Evolutionary conservation across 1,284 basidiomycete species (phyloP).

Genomic region (Veloporphyrellus conicus): DNA sequence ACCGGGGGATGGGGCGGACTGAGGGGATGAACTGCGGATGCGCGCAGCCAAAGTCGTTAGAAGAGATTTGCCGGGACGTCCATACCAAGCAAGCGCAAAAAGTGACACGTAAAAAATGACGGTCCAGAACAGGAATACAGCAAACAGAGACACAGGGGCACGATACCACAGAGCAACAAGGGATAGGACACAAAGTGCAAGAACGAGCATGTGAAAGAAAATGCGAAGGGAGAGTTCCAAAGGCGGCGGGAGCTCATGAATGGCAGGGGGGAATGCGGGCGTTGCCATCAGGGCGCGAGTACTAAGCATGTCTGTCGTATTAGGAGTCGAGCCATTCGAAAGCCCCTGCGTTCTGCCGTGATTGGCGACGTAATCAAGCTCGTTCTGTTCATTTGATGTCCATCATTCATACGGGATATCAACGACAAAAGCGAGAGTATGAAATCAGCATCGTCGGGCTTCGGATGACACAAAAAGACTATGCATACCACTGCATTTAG

Average conservation of each 20-base stretch:
- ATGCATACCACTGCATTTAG: constrained; percentile 59
- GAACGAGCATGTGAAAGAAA: constrained; percentile 53
- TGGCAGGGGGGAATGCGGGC: constrained; percentile 24
- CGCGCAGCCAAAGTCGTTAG: constrained; percentile 49
- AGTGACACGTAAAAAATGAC: constrained; percentile 54
- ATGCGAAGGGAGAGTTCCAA: constrained; percentile 45
- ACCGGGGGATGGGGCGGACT: constrained; percentile 23
- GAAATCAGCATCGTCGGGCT: constrained; percentile 15
- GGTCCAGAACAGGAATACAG: constrained; percentile 60
- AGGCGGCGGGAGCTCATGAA: constrained; percentile 40
- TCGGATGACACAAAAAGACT: constrained; percentile 16
- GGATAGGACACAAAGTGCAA: constrained; percentile 55
- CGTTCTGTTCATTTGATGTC: constrained; percentile 46
- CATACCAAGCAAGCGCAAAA: constrained; percentile 52
- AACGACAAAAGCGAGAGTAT: constrained; percentile 9
- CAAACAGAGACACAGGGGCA: constrained; percentile 54
- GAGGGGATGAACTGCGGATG: constrained; percentile 36
- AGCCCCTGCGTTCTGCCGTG: constrained; percentile 45
- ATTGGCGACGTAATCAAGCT: constrained; percentile 54
- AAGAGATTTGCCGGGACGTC: constrained; percentile 53
- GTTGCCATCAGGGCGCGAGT: constrained; percentile 39
- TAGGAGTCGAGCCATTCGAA: constrained; percentile 45
- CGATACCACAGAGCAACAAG: constrained; percentile 56
- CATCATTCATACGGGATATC: neutral
- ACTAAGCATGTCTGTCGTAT: constrained; percentile 48